A percentile compares a stretch with the other conserved stretches of the same genome.
phyloP scores from a whole-genome alignment of 2,329 filamentous ascomycete species.

The Conoideocrella luteorostrata region DNA sequence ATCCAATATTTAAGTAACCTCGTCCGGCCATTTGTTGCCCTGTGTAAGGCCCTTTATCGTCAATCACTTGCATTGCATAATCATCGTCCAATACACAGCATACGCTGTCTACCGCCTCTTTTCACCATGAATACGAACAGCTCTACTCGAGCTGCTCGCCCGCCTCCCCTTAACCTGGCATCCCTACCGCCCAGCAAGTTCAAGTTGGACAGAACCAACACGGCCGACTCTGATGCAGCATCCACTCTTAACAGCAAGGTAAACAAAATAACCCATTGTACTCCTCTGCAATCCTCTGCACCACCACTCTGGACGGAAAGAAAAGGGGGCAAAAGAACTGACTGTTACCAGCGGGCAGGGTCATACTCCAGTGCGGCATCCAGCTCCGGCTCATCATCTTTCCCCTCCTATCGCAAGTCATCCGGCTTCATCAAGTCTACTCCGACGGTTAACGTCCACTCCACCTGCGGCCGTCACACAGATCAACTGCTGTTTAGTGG shows the following conservation, averaged over 20 bases:
- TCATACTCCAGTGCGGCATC: slow-evolving; percentile 25
- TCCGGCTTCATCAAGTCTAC: slow-evolving; percentile 27
- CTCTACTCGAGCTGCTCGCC: slow-evolving; percentile 9
- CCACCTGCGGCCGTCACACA: slow-evolving; percentile 49
- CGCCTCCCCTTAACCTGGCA: slow-evolving; percentile 11
- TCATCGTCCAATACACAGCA: too few species aligned
- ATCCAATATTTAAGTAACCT: too few species aligned
- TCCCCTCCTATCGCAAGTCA: slow-evolving; percentile 23
- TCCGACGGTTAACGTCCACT: slow-evolving; percentile 44
- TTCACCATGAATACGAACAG: slow-evolving; percentile 3
- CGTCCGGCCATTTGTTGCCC: too few species aligned
- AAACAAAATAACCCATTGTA: slow-evolving; percentile 9
- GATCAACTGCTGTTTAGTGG: slow-evolving; percentile 48
- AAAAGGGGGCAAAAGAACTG: slow-evolving; percentile 10
- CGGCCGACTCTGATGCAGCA: slow-evolving; percentile 17
- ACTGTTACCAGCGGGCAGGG: slow-evolving; percentile 19
- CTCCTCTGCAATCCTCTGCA: too few species aligned
- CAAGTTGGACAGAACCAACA: slow-evolving; percentile 14
- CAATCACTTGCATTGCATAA: too few species aligned
- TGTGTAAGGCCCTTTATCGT: too few species aligned
- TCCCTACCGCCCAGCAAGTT: slow-evolving; percentile 12
- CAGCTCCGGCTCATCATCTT: slow-evolving; percentile 14
- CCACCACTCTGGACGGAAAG: slow-evolving; percentile 4
- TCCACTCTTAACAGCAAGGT: slow-evolving; percentile 18
- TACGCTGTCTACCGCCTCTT: too few species aligned